Percentiles rank a stretch among this genome's conserved stretches.
phyloP scores from a whole-genome alignment of 345 rosid species.

The Murraya paniculata region DNA sequence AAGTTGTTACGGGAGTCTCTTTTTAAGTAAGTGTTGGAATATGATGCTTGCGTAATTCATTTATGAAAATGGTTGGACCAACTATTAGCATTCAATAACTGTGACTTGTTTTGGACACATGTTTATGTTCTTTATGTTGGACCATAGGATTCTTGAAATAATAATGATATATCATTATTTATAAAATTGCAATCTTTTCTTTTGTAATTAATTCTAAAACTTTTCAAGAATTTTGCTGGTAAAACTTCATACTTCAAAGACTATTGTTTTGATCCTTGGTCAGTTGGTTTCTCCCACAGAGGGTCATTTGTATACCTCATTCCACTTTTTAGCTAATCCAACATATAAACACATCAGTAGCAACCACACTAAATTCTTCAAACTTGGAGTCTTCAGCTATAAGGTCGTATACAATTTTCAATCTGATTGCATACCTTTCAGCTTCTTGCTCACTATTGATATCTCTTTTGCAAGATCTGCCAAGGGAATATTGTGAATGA shows the following conservation, averaged over 20 bases:
- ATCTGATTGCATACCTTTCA: background rate
- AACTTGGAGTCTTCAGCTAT: background rate
- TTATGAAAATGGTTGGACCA: background rate
- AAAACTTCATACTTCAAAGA: background rate
- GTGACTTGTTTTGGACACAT: background rate
- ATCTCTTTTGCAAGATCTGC: background rate
- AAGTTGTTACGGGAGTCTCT: conserved; percentile 69
- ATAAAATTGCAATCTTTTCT: background rate
- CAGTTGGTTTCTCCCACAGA: background rate
- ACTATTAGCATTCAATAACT: background rate
- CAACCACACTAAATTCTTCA: background rate
- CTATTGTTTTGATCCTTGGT: background rate
- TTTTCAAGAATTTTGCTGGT: background rate
- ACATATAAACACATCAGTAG: background rate
- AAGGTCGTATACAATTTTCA: background rate
- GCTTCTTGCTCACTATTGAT: background rate
- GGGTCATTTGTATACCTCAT: background rate
- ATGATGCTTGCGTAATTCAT: conserved; percentile 2
- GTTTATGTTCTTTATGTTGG: background rate
- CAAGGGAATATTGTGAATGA: background rate
- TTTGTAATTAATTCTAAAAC: background rate
- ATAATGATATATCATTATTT: background rate
- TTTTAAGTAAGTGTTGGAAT: conserved; percentile 54
- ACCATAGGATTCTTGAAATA: background rate
- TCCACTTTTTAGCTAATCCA: background rate